These are phyloP conservation scores for Tetrahymena thermophila DNA, from an alignment of 73 alveolate species.

Conservation along the genomic window DNA sequence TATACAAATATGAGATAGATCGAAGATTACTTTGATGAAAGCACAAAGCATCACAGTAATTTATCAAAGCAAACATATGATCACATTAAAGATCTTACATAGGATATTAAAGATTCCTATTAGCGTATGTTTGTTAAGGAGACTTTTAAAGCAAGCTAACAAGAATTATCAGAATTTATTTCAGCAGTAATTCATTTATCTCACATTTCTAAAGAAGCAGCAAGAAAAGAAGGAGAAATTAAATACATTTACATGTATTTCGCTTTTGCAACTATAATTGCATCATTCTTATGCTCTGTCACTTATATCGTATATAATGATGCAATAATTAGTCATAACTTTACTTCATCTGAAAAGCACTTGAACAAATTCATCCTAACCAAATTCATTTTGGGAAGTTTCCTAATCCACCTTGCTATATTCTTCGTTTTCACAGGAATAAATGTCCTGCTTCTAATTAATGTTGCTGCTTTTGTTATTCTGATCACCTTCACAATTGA, in stretches of 20 bases:
- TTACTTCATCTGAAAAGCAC: not conserved
- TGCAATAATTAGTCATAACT: not conserved
- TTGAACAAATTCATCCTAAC: not conserved
- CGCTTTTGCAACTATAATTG: not conserved
- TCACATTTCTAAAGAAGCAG: not conserved
- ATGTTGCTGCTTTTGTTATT: not conserved
- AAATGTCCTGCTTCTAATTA: not conserved
- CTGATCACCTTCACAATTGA: not conserved
- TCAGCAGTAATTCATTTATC: not conserved
- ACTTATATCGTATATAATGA: not conserved
- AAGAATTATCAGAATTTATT: not conserved
- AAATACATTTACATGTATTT: not conserved
- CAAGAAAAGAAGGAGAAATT: not conserved
- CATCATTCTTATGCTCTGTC: not conserved
- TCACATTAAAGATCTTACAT: not conserved
- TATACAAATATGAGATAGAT: not conserved
- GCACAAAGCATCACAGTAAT: not conserved
- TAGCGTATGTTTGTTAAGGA: not conserved
- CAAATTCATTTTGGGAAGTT: not conserved
- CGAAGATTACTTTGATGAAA: not conserved
- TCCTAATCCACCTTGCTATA: not conserved
- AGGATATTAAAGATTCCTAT: not conserved
- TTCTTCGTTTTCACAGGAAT: not conserved
- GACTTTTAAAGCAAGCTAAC: not conserved
- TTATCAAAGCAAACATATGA: not conserved